A percentile compares a stretch with the other conserved stretches of the same genome.
phyloP scores from a whole-genome alignment of 768 basidiomycete genomes.

The Lanmaoa rubissima region DNA sequence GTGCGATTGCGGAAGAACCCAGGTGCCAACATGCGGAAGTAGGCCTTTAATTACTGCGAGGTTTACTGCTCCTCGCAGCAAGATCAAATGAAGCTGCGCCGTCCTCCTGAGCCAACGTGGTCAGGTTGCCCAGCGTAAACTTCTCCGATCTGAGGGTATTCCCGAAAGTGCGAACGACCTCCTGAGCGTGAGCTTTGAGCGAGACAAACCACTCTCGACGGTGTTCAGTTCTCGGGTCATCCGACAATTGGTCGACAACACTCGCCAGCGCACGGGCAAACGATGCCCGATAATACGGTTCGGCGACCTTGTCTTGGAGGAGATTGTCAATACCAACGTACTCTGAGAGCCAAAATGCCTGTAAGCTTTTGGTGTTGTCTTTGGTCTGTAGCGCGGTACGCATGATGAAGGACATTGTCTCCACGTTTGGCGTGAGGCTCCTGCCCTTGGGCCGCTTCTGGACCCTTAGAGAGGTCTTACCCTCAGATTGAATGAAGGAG shows the following conservation, averaged over 20 bases:
- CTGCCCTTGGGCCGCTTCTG: slow-evolving; percentile 44
- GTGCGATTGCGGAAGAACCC: background rate
- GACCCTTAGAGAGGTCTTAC: slow-evolving; percentile 37
- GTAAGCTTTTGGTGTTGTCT: slow-evolving; percentile 51
- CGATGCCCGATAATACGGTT: slow-evolving; percentile 44
- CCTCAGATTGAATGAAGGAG: slow-evolving; percentile 43
- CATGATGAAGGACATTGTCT: slow-evolving; percentile 55
- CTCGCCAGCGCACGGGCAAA: slow-evolving; percentile 46
- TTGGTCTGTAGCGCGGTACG: slow-evolving; percentile 55
- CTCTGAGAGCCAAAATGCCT: slow-evolving; percentile 58
- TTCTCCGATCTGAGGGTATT: slow-evolving; percentile 19
- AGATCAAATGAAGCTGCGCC: slow-evolving; percentile 31
- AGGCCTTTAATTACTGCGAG: slow-evolving; percentile 21
- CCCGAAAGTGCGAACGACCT: slow-evolving; percentile 12
- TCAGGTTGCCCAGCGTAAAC: slow-evolving; percentile 25
- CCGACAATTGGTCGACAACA: slow-evolving; percentile 36
- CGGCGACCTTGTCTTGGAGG: slow-evolving; percentile 23
- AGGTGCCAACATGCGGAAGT: slow-evolving; percentile 2
- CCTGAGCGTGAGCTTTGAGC: slow-evolving; percentile 20
- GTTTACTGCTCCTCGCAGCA: slow-evolving; percentile 26
- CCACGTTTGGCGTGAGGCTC: slow-evolving; percentile 47
- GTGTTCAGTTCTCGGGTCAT: slow-evolving; percentile 17
- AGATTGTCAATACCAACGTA: slow-evolving; percentile 43
- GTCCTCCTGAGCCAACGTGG: slow-evolving; percentile 27
- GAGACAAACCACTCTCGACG: slow-evolving; percentile 20